Conservation (phyloP, 345 rosid species). For the Garcia nutans region DNA sequence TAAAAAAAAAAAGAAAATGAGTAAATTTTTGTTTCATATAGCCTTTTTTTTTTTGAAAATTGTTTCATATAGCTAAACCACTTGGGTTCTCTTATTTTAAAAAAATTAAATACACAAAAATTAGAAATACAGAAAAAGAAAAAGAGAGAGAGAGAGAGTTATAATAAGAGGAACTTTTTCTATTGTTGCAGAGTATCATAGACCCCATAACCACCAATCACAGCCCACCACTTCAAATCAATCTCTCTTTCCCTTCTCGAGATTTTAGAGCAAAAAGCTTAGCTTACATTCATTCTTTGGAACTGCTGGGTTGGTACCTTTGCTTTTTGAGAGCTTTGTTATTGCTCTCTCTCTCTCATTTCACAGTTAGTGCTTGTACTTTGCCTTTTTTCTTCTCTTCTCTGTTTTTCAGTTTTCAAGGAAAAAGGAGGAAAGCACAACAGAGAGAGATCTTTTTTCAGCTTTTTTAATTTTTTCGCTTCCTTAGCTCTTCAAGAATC, state of each 20-base stretch:
- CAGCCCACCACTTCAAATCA: slow-evolving; percentile 36
- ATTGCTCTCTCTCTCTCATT: not conserved
- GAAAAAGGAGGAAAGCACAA: slow-evolving; percentile 21
- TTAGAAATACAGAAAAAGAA: not conserved
- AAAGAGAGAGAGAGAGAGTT: slow-evolving; percentile 12
- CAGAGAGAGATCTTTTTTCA: slow-evolving; percentile 24
- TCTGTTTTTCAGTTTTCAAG: slow-evolving; percentile 25
- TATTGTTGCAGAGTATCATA: slow-evolving; percentile 43
- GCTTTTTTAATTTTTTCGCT: slow-evolving; percentile 8
- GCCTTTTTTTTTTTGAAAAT: too few species aligned
- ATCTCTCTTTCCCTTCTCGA: slow-evolving; percentile 9
- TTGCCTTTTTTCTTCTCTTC: slow-evolving; percentile 13
- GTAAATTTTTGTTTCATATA: too few species aligned
- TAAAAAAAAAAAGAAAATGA: too few species aligned
- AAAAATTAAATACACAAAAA: not conserved
- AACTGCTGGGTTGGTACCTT: slow-evolving; percentile 22
- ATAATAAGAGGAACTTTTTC: slow-evolving; percentile 33
- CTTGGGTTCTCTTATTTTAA: too few species aligned
- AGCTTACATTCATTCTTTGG: slow-evolving; percentile 38
- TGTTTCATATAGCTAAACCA: too few species aligned
- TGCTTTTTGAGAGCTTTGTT: slow-evolving; percentile 12
- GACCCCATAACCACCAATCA: slow-evolving; percentile 48
- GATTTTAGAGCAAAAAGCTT: slow-evolving; percentile 21
- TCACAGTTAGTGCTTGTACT: not conserved
- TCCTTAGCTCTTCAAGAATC: slow-evolving; percentile 14